phyloP scores from a whole-genome alignment of 352 stramenopile genomes.

The Phytophthora lateralis region DNA sequence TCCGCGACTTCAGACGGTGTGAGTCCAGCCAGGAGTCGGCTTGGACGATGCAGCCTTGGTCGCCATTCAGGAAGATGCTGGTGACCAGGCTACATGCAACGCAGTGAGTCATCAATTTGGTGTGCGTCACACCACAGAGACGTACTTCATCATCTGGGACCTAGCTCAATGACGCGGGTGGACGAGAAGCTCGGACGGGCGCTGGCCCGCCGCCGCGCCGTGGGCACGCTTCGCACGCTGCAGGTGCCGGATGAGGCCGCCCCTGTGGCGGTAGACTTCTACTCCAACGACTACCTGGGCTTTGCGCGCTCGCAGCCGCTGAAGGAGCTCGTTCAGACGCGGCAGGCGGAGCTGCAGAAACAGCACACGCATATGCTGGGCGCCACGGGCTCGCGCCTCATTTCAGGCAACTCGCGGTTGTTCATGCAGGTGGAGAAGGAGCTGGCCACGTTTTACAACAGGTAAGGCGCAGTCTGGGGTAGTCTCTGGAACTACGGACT shows the following conservation, averaged over 20 bases:
- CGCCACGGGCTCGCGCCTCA: slow-evolving; percentile 93
- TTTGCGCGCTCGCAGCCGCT: slow-evolving; percentile 83
- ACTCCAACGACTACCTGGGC: slow-evolving; percentile 97
- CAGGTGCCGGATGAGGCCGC: slow-evolving; percentile 33
- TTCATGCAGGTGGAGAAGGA: slow-evolving; percentile 90
- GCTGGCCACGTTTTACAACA: slow-evolving; percentile 89
- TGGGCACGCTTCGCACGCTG: slow-evolving; percentile 66
- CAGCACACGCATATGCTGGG: slow-evolving; percentile 31
- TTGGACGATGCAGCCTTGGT: too few relatives aligned
- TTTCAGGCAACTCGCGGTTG: slow-evolving; percentile 93
- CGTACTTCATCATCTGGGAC: slow-evolving; percentile 19
- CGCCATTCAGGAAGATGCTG: too few relatives aligned
- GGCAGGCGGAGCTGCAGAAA: slow-evolving; percentile 46
- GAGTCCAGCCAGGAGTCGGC: too few relatives aligned
- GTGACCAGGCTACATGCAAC: too few relatives aligned
- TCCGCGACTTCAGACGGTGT: too few relatives aligned
- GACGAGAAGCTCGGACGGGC: slow-evolving; percentile 38
- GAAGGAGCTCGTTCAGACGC: slow-evolving; percentile 46
- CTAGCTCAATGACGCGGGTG: slow-evolving; percentile 25
- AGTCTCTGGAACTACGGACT: slow-evolving; percentile 13
- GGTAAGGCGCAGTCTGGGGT: slow-evolving; percentile 24
- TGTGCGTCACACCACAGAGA: slow-evolving; percentile 3
- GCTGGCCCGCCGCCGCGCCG: slow-evolving; percentile 36
- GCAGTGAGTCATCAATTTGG: slow-evolving; percentile 2
- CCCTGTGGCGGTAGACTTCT: slow-evolving; percentile 90